Evolutionary conservation across 106 monocot genomes (phyloP).

Genomic region (Dioscorea dumetorum): DNA sequence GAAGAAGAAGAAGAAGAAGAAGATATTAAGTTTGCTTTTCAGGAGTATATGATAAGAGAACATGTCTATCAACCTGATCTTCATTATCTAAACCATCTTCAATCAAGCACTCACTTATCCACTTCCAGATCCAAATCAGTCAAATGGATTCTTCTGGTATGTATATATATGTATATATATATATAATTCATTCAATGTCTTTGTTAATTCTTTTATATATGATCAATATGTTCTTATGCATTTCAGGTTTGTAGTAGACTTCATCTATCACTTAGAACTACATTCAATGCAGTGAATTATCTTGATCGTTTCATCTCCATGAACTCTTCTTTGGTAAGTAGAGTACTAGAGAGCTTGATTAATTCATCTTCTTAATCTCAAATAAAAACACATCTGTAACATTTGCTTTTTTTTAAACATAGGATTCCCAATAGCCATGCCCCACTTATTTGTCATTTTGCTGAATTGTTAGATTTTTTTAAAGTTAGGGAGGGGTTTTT

Average conservation of each 20-base stretch:
- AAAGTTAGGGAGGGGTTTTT: too few relatives aligned
- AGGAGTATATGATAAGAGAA: conserved; percentile 22
- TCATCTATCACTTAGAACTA: conserved; percentile 22
- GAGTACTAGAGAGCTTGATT: not conserved
- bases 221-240: not conserved
- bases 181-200: not conserved
- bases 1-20: not conserved
- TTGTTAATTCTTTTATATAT: not conserved
- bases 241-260: conserved; percentile 32
- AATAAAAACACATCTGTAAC: too few relatives aligned
- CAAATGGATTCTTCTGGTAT: conserved; percentile 51
- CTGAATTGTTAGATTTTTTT: too few relatives aligned
- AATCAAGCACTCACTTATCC: not conserved
- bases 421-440: too few relatives aligned
- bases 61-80: not conserved
- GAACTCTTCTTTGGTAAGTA: conserved; percentile 24
- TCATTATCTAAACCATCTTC: conserved; percentile 23
- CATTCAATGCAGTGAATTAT: conserved; percentile 56
- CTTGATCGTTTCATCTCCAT: conserved; percentile 67
- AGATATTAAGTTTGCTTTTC: conserved; percentile 6
- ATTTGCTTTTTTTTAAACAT: too few relatives aligned
- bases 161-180: not conserved
- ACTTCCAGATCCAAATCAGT: conserved; percentile 33
- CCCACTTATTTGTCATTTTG: too few relatives aligned
- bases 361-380: not conserved